Conservation (phyloP, 352 stramenopile genomes). For the Elongisporangium anandrum region DNA sequence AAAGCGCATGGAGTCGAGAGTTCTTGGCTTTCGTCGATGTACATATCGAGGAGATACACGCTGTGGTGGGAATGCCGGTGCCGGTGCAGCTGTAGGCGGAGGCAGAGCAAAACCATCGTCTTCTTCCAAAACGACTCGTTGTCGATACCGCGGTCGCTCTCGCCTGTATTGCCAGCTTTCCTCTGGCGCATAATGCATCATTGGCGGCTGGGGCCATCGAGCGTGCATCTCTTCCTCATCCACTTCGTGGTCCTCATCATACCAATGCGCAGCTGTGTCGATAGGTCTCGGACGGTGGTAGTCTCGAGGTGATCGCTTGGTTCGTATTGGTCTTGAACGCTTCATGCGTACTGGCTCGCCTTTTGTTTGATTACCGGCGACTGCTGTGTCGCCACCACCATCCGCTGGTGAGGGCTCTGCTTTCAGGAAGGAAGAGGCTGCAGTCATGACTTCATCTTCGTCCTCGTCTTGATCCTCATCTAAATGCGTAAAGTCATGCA, state of each 20-base stretch:
- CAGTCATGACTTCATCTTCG: not conserved
- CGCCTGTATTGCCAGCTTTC: conserved; percentile 1
- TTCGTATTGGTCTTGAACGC: not conserved
- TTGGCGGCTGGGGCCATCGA: not conserved
- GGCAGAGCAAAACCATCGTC: not conserved
- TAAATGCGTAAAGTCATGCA: not conserved
- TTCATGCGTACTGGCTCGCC: not conserved
- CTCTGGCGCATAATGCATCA: not conserved
- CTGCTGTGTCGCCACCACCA: not conserved
- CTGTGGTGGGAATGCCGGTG: not conserved
- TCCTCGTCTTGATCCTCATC: not conserved
- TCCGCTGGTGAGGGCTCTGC: not conserved
- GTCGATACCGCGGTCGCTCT: not conserved
- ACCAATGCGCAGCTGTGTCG: not conserved
- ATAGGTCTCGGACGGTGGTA: not conserved
- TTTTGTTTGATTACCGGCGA: not conserved
- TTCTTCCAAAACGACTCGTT: not conserved
- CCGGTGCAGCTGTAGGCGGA: not conserved
- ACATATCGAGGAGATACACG: not conserved
- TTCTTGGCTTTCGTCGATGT: not conserved
- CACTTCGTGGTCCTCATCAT: not conserved
- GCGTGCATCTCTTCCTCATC: not conserved
- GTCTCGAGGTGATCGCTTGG: not conserved
- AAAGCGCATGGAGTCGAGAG: not conserved
- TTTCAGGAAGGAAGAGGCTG: not conserved